These are phyloP conservation scores for Microbotryomycetes sp. DNA, from an alignment of 1,284 basidiomycete genomes.

Conservation along the genomic window DNA sequence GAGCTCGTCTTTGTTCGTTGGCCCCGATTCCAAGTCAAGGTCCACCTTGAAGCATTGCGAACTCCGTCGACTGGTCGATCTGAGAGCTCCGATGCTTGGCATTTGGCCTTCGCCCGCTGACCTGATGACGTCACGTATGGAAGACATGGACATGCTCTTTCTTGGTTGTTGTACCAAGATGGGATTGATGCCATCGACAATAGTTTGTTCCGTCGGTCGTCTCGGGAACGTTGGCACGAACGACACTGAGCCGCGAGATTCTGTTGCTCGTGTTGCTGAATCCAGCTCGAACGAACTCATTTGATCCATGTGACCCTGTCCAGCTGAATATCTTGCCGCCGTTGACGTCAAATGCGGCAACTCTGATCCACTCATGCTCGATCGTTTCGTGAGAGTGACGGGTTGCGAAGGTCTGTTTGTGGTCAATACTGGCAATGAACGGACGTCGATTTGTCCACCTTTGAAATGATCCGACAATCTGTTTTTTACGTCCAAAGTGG, in stretches of 20 bases:
- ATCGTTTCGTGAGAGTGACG: neutral
- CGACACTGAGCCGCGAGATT: neutral
- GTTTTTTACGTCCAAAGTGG: slow-evolving; percentile 3
- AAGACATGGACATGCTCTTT: neutral
- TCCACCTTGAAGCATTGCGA: neutral
- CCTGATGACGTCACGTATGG: neutral
- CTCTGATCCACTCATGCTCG: neutral
- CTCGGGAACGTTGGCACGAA: neutral
- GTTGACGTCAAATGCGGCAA: neutral
- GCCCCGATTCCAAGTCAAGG: neutral
- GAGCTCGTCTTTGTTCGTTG: neutral
- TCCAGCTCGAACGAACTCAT: no score
- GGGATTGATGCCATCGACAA: no score
- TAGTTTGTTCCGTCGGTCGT: no score
- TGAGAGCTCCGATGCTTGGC: neutral
- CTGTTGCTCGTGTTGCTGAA: neutral
- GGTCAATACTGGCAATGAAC: neutral
- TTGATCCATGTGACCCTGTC: no score
- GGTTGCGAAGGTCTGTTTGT: neutral
- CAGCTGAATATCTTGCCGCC: neutral
- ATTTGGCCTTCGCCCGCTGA: neutral
- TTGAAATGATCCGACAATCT: neutral
- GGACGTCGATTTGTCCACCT: neutral
- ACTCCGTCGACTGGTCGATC: neutral
- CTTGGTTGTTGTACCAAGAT: neutral